Evolutionary conservation across 1,284 basidiomycete genomes (phyloP), one percentile per base, ranked within the genome.

Genomic region (Ceratobasidium sp.): DNA sequence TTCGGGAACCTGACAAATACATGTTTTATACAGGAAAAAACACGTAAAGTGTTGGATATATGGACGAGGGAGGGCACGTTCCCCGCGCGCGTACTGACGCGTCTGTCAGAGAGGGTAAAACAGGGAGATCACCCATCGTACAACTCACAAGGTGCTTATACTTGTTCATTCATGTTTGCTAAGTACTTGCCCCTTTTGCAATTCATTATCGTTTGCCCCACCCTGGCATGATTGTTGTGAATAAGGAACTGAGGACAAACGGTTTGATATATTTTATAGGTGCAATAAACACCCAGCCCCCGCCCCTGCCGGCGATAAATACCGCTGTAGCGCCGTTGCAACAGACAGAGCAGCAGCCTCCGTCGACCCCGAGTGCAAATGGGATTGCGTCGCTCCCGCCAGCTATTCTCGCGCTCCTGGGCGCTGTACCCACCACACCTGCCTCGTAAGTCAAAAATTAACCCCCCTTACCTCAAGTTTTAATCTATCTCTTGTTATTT

Each of bases 1-100:
- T 46, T 26, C 58, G 26, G 44, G 44, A 44, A 20, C 64, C 64
- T 67, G 64, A 67, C 64, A 64, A 46, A 23, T 40, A 6, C 26
- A 40, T 44, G 44, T 77, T 83, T 42, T n/a, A n/a, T n/a, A 85
- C 88, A 98, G 96, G 97, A 97, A 88, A 98, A 98, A 87, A 90
- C 94, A 70, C 93, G 93, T 88, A 98, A 97, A 87, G 92, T 98
- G 83, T 90, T 96, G 86, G 97, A 97, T 86, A 97, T 98, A 83
- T 98, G 96, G 96, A 90, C 89, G 83, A 97, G 96, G 86, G 91
- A 91, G 80, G 90, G 88, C 85, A 97, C 96, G 66, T 98, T 98
- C 86, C 92, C 95, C 78, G 84, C 91, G 81, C 84, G 88, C 81
- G 89, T 94, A 81, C 86, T 95, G 83, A 87, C 90, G 80, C 91